Evolutionary conservation across 225 moss, liverwort and hornwort species (phyloP).

Genomic region (Polytrichum commune): DNA sequence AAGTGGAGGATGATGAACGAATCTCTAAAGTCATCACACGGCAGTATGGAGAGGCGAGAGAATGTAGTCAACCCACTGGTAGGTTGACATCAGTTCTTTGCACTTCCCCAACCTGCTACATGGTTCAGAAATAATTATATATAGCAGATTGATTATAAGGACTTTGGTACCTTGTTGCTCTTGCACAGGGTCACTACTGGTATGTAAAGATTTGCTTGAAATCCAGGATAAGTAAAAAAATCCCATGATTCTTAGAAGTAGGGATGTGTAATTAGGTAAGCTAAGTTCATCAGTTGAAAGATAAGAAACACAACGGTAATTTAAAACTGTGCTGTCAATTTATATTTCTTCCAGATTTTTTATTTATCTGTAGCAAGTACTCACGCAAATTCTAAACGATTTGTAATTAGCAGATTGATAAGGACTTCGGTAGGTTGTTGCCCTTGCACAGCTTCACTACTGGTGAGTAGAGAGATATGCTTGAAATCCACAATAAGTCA

Average conservation of each 20-base stretch:
- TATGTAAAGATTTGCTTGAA: background rate
- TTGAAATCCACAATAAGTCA: background rate
- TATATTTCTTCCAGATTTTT: too few species aligned
- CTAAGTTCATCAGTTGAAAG: background rate
- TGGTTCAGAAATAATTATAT: too few species aligned
- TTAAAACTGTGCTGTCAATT: background rate
- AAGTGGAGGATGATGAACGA: slow-evolving; percentile 30
- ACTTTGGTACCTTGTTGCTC: too few species aligned
- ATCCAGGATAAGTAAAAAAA: background rate
- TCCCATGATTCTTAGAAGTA: background rate
- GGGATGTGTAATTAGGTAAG: too few species aligned
- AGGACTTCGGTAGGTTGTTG: too few species aligned
- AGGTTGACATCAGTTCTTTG: background rate
- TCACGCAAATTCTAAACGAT: too few species aligned
- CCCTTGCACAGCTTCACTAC: background rate
- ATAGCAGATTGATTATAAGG: too few species aligned
- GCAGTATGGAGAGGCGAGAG: slow-evolving; percentile 32
- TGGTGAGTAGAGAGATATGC: too few species aligned
- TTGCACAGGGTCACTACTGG: background rate
- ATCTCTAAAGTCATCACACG: slow-evolving; percentile 30
- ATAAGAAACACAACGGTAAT: background rate
- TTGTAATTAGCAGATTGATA: too few species aligned
- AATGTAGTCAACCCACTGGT: slow-evolving; percentile 11
- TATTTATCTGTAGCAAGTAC: too few species aligned
- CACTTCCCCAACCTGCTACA: background rate